Percentiles rank a stretch among this genome's conserved stretches.
Conservation (phyloP, 768 basidiomycete genomes). For the Neoboletus magnificus region DNA sequence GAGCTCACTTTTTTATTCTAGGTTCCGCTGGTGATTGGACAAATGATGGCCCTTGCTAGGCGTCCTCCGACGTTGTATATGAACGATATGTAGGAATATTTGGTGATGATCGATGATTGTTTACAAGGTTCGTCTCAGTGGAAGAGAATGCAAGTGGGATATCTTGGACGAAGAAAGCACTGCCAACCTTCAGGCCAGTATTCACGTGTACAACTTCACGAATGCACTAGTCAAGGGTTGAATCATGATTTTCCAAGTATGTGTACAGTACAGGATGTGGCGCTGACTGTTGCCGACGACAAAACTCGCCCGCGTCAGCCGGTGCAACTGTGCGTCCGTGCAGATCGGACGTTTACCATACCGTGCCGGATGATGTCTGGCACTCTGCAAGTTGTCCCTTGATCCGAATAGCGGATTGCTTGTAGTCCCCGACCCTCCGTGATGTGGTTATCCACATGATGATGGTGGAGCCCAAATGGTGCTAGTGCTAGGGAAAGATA, state of each 20-base stretch:
- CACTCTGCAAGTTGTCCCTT: not conserved
- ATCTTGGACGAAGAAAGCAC: not conserved
- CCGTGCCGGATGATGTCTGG: not conserved
- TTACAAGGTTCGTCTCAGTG: not conserved
- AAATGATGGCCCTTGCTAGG: conserved; percentile 51
- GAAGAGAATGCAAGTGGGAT: not conserved
- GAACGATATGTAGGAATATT: not conserved
- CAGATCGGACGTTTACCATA: not conserved
- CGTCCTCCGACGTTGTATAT: not conserved
- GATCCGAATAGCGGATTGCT: not conserved
- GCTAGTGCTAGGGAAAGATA: not conserved
- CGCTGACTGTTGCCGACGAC: not conserved
- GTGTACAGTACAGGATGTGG: not conserved
- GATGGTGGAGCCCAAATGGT: not conserved
- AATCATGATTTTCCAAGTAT: not conserved
- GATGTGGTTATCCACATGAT: not conserved
- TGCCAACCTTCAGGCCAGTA: not conserved
- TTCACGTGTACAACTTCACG: not conserved
- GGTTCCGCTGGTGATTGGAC: conserved; percentile 53
- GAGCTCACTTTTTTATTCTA: conserved; percentile 18
- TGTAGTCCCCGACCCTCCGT: not conserved
- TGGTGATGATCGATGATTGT: not conserved
- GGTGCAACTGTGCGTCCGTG: not conserved
- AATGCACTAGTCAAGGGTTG: not conserved
- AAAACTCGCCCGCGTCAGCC: not conserved